These are phyloP conservation scores for Centella asiatica DNA, from an alignment of 129 eudicot genomes.

Conservation along the genomic window DNA sequence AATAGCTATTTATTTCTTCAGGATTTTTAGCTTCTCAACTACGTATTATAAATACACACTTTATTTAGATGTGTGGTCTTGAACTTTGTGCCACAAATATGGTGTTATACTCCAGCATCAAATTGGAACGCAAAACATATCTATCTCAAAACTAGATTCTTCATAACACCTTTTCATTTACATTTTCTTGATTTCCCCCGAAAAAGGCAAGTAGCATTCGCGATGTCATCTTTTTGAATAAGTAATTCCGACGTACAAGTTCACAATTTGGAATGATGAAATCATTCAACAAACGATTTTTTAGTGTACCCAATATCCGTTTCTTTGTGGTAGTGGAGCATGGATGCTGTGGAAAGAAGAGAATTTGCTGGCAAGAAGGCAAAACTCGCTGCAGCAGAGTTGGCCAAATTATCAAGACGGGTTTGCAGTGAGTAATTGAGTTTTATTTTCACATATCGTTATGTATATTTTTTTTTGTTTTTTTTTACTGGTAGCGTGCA, in stretches of 20 bases:
- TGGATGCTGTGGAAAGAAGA: slow-evolving; percentile 77
- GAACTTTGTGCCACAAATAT: neutral
- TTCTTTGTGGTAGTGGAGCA: slow-evolving; percentile 53
- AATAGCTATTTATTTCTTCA: too few species aligned
- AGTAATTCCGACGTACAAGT: neutral
- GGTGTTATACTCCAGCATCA: neutral
- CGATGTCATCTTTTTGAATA: neutral
- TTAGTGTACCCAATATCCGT: neutral
- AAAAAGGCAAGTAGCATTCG: too few species aligned
- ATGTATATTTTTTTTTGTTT: neutral
- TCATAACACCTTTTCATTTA: neutral
- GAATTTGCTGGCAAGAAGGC: slow-evolving; percentile 96
- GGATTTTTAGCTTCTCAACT: too few species aligned
- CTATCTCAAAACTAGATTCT: neutral
- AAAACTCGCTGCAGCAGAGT: slow-evolving; percentile 95
- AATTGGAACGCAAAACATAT: neutral
- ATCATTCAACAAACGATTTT: neutral
- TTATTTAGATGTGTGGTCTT: neutral
- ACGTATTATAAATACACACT: neutral
- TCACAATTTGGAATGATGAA: neutral
- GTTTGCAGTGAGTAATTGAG: slow-evolving; percentile 62
- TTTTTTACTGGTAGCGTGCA: slow-evolving; percentile 1
- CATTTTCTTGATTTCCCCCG: neutral
- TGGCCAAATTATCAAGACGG: slow-evolving; percentile 92
- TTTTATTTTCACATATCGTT: slow-evolving; percentile 5